These are phyloP conservation scores for Picea sitchensis DNA, from an alignment of 75 land plant species.

Conservation along the genomic window DNA sequence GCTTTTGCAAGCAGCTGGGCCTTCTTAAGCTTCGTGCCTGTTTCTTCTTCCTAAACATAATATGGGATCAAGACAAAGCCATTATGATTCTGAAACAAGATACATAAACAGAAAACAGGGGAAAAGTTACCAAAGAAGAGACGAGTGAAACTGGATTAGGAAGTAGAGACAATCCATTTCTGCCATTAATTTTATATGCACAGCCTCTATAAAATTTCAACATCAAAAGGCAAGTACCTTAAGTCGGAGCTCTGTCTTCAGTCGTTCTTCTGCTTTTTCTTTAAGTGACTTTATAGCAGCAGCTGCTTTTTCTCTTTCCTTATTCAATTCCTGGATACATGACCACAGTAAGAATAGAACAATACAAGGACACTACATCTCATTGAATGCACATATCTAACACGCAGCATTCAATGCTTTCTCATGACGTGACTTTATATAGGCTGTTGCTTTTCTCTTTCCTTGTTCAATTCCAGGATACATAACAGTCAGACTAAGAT, in stretches of 20 bases:
- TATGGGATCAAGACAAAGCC: not conserved
- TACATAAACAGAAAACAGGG: not conserved
- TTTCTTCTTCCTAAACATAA: slow-evolving; percentile 63
- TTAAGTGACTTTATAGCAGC: slow-evolving; percentile 60
- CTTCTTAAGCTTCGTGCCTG: slow-evolving; percentile 48
- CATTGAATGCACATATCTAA: not conserved
- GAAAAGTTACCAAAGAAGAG: not conserved
- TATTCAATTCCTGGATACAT: slow-evolving; percentile 60
- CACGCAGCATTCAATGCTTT: slow-evolving; percentile 18
- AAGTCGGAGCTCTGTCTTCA: slow-evolving; percentile 54
- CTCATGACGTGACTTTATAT: slow-evolving; percentile 62
- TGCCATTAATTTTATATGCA: not conserved
- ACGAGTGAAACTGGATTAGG: not conserved
- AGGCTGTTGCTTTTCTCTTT: slow-evolving; percentile 55
- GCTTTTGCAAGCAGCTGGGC: slow-evolving; percentile 73
- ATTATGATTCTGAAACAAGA: not conserved
- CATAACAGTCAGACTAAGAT: not conserved
- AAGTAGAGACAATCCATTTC: not conserved
- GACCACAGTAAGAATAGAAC: not conserved
- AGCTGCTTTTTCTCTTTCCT: slow-evolving; percentile 59
- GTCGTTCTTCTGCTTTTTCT: slow-evolving; percentile 65
- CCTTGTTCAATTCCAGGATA: slow-evolving; percentile 66
- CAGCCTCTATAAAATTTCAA: not conserved
- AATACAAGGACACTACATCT: not conserved
- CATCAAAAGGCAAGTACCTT: slow-evolving; percentile 46